A percentile compares a stretch with the other conserved stretches of the same genome.
Evolutionary conservation across 148 eudicot genomes (phyloP).

Genomic region (Rhododendron williamsianum): DNA sequence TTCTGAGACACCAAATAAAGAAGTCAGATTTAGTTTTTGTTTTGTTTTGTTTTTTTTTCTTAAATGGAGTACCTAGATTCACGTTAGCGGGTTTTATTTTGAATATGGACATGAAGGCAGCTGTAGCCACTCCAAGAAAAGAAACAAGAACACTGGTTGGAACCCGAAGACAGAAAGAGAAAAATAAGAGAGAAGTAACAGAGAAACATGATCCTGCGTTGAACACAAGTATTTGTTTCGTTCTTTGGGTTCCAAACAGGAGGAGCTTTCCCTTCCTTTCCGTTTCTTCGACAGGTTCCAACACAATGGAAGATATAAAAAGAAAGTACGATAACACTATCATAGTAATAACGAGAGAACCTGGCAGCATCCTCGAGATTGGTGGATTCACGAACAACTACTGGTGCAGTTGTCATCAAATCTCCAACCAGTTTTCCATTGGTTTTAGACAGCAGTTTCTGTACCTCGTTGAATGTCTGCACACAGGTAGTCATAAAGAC

Average conservation of each 20-base stretch:
- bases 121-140: neutral
- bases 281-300: neutral
- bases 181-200: neutral
- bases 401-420: conserved; percentile 85
- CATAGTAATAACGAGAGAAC: conserved; percentile 24
- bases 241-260: neutral
- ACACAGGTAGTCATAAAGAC: neutral
- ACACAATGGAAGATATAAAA: neutral
- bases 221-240: neutral
- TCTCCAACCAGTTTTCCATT: conserved; percentile 77
- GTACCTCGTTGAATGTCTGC: conserved; percentile 87
- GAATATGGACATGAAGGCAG: neutral
- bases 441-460: conserved; percentile 74
- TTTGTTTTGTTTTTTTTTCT: neutral
- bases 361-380: conserved; percentile 98
- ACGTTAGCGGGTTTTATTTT: neutral
- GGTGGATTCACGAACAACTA: conserved; percentile 70
- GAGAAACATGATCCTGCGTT: neutral
- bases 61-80: neutral
- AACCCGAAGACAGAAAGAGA: neutral
- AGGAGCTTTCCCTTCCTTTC: neutral
- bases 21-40: neutral
- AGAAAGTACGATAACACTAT: neutral
- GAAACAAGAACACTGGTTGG: neutral
- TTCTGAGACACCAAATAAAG: conserved; percentile 35